Percentiles rank a stretch among this genome's conserved stretches.
phyloP scores from a whole-genome alignment of 176 grass and related monocot species.

The Miscanthus lutarioriparius region DNA sequence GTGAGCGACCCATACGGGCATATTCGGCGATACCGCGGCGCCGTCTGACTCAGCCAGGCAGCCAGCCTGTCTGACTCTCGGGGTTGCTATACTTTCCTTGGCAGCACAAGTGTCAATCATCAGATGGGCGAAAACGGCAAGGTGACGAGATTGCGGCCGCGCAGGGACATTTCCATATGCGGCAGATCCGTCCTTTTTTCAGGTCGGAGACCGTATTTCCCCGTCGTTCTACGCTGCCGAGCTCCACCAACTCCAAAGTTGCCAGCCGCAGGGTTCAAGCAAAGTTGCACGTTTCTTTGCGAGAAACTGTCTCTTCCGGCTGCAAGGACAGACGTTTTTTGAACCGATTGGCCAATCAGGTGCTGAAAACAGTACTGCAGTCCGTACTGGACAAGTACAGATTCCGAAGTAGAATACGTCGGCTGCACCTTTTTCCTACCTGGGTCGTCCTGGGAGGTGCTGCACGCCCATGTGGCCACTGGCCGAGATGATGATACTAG shows the following conservation, averaged over 20 bases:
- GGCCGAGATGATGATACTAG: background rate
- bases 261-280: background rate
- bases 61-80: background rate
- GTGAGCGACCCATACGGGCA: background rate
- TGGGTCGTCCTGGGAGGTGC: background rate
- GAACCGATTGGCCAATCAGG: no score
- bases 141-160: conserved; percentile 15
- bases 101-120: conserved; percentile 53
- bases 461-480: background rate
- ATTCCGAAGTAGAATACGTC: background rate
- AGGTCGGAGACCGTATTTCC: background rate
- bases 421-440: background rate
- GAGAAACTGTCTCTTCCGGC: background rate
- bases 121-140: conserved; percentile 47
- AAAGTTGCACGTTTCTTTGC: conserved; percentile 9
- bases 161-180: conserved; percentile 44
- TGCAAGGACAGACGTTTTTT: background rate
- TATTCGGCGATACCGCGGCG: background rate
- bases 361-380: background rate
- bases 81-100: background rate
- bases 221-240: background rate
- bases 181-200: conserved; percentile 17
- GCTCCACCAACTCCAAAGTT: background rate
- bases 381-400: background rate
- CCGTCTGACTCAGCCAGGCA: conserved; percentile 10